Percentiles rank a stretch among this genome's conserved stretches.
phyloP scores from a whole-genome alignment of 2,329 filamentous ascomycete species.

The Periconia digitata region DNA sequence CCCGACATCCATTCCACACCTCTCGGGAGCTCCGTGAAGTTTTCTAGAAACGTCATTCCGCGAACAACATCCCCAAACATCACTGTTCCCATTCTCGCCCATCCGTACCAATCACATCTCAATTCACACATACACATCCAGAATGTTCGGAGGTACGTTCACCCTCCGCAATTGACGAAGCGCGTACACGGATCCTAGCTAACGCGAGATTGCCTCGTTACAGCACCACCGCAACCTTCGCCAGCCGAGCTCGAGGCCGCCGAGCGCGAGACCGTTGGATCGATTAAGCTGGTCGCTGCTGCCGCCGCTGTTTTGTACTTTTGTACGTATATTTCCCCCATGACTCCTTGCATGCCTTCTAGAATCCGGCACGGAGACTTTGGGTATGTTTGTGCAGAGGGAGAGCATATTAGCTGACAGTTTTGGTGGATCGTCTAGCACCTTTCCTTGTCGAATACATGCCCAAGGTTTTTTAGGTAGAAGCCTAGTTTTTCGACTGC shows the following conservation, averaged over 20 bases:
- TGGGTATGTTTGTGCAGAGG: too few species aligned
- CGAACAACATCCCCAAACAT: not conserved
- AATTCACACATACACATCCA: slow-evolving; percentile 14
- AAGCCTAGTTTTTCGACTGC: not conserved
- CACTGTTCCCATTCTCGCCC: not conserved
- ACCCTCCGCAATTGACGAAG: not conserved
- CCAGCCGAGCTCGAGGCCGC: slow-evolving; percentile 65
- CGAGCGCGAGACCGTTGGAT: slow-evolving; percentile 67
- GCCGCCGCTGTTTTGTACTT: slow-evolving; percentile 72
- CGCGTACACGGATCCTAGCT: slow-evolving; percentile 4
- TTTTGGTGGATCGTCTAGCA: too few species aligned
- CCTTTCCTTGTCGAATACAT: slow-evolving; percentile 59
- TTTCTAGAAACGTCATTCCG: slow-evolving; percentile 10
- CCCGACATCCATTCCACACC: not conserved
- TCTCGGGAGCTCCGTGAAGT: slow-evolving; percentile 1
- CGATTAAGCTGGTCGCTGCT: slow-evolving; percentile 67
- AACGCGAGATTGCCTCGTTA: not conserved
- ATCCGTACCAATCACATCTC: slow-evolving; percentile 2
- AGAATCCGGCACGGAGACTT: too few species aligned
- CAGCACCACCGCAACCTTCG: slow-evolving; percentile 70
- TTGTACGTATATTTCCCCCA: slow-evolving; percentile 57
- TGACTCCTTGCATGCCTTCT: not conserved
- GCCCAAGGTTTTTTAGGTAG: slow-evolving; percentile 51
- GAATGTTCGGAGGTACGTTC: slow-evolving; percentile 60
- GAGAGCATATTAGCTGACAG: too few species aligned